phyloP scores from a whole-genome alignment of 2,329 filamentous ascomycete genomes.

The Apiospora arundinis region DNA sequence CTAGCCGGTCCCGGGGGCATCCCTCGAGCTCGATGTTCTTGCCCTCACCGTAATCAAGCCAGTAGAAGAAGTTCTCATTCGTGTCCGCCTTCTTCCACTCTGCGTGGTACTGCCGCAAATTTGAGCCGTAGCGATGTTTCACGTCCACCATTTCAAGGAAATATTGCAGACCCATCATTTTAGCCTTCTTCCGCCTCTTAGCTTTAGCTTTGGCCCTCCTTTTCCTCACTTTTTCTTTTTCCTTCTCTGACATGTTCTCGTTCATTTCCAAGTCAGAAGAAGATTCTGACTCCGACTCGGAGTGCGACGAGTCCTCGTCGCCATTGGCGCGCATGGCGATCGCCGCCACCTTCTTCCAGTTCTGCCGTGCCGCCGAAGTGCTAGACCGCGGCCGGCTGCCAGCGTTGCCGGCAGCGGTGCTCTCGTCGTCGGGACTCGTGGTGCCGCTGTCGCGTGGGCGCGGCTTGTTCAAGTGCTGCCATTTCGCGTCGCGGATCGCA shows the following conservation, averaged over 20 bases:
- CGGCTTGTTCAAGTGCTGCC: slow-evolving; percentile 57
- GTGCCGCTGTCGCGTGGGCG: slow-evolving; percentile 39
- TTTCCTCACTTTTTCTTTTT: slow-evolving; percentile 46
- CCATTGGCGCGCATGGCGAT: slow-evolving; percentile 76
- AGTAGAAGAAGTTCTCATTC: slow-evolving; percentile 91
- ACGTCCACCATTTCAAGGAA: slow-evolving; percentile 85
- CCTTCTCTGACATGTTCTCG: slow-evolving; percentile 40
- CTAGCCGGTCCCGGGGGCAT: slow-evolving; percentile 76
- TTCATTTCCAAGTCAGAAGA: slow-evolving; percentile 38
- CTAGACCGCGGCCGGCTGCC: slow-evolving; percentile 31
- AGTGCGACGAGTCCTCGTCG: slow-evolving; percentile 63
- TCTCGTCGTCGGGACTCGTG: not conserved
- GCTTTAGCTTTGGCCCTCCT: slow-evolving; percentile 57
- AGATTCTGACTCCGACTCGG: slow-evolving; percentile 44
- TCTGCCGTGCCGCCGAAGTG: slow-evolving; percentile 60
- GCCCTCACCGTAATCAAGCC: slow-evolving; percentile 85
- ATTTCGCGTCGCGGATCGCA: slow-evolving; percentile 64
- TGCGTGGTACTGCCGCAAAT: slow-evolving; percentile 80
- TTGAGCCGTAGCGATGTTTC: slow-evolving; percentile 87
- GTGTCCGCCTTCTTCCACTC: slow-evolving; percentile 82
- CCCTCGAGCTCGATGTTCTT: slow-evolving; percentile 70
- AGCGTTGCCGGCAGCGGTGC: not conserved
- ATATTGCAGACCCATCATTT: slow-evolving; percentile 85
- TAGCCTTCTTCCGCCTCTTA: slow-evolving; percentile 69
- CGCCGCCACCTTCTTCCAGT: slow-evolving; percentile 77